phyloP scores from a whole-genome alignment of 768 basidiomycete species.

The Agaricus sinodeliciosus region DNA sequence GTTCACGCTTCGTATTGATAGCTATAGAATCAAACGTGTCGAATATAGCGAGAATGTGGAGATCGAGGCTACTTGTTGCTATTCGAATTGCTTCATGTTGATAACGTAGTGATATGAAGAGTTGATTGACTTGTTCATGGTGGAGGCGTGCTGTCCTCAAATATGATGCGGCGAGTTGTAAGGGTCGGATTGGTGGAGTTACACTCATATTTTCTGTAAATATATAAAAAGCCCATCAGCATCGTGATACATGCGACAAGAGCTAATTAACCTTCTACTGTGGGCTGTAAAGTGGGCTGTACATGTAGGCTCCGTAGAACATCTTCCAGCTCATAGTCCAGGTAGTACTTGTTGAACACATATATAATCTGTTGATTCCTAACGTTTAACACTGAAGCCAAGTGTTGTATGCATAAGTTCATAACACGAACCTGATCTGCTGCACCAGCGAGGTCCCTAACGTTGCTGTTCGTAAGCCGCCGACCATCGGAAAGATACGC shows the following conservation, averaged over 20 bases:
- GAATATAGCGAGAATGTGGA: conserved; percentile 62
- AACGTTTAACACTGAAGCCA: neutral
- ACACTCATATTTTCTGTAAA: conserved; percentile 49
- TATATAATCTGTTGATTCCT: conserved; percentile 48
- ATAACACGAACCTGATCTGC: conserved; percentile 51
- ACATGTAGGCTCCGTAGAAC: conserved; percentile 59
- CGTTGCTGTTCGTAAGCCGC: conserved; percentile 61
- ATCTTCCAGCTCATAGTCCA: conserved; percentile 62
- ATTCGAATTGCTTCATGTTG: conserved; percentile 70
- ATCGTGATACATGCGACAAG: neutral
- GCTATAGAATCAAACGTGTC: conserved; percentile 66
- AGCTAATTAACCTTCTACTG: conserved; percentile 53
- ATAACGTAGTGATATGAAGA: conserved; percentile 45
- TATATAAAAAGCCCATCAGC: conserved; percentile 3
- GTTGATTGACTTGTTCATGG: conserved; percentile 51
- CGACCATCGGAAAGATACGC: conserved; percentile 79
- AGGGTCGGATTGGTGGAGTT: conserved; percentile 67
- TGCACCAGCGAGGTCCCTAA: conserved; percentile 68
- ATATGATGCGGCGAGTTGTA: conserved; percentile 62
- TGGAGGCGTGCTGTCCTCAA: conserved; percentile 58
- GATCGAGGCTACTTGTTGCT: conserved; percentile 66
- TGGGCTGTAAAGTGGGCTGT: conserved; percentile 58
- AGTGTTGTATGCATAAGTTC: neutral
- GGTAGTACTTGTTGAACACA: conserved; percentile 78
- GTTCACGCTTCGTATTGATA: conserved; percentile 48